phyloP scores from a whole-genome alignment of 208 protist species.

The Naegleria fowleri region DNA sequence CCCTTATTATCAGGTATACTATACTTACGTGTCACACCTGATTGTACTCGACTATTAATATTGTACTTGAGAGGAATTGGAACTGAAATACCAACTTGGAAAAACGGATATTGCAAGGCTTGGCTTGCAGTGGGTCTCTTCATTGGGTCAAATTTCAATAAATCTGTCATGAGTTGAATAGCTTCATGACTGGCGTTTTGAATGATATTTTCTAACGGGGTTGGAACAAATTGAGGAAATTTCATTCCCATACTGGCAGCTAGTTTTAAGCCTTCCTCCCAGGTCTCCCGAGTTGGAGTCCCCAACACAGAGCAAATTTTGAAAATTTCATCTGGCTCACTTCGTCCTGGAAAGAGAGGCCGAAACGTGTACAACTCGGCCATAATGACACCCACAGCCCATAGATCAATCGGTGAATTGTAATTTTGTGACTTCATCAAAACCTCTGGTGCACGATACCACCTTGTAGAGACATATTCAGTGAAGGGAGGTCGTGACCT shows the following conservation, averaged over 20 bases:
- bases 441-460: constrained; percentile 97
- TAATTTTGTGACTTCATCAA: constrained; percentile 67
- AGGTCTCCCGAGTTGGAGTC: constrained; percentile 39
- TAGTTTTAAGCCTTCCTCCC: constrained; percentile 77
- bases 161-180: constrained; percentile 86
- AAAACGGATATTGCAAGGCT: constrained; percentile 89
- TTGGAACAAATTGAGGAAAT: constrained; percentile 75
- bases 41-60: background rate
- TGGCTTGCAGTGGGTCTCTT: constrained; percentile 85
- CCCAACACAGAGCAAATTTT: constrained; percentile 92
- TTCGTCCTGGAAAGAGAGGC: constrained; percentile 88
- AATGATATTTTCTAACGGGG: constrained; percentile 76
- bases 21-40: background rate
- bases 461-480: constrained; percentile 91
- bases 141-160: constrained; percentile 86
- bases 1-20: too few relatives aligned
- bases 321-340: constrained; percentile 89
- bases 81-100: constrained; percentile 44
- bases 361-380: constrained; percentile 71
- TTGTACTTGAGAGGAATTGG: background rate
- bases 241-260: constrained; percentile 84
- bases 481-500: constrained; percentile 48
- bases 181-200: constrained; percentile 76
- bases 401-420: constrained; percentile 68
- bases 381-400: constrained; percentile 80